A percentile compares a stretch with the other conserved stretches of the same genome.
Evolutionary conservation across 208 protist species (phyloP).

Genomic region (Zelonia costaricensis): DNA sequence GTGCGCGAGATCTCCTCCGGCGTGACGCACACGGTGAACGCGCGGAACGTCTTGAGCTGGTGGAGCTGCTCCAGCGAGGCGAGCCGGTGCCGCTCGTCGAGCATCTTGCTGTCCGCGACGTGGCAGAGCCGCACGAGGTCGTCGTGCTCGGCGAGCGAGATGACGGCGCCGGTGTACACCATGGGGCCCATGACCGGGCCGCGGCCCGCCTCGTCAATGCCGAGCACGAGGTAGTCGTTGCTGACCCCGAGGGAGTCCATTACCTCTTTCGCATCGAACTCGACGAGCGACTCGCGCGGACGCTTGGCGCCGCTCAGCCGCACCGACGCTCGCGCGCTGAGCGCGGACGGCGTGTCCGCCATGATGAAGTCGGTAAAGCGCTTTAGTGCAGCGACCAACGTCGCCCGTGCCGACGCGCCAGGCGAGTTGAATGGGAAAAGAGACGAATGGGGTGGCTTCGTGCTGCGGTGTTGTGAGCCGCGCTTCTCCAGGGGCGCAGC

Average conservation of each 20-base stretch:
- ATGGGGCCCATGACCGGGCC: conserved; percentile 95
- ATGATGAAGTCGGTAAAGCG: conserved; percentile 19
- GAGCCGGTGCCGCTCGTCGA: conserved; percentile 59
- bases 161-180: conserved; percentile 92
- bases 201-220: conserved; percentile 96
- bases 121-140: conserved; percentile 64
- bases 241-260: conserved; percentile 43
- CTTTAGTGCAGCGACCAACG: too few relatives aligned
- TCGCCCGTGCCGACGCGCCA: too few relatives aligned
- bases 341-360: conserved; percentile 27
- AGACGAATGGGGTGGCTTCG: too few relatives aligned
- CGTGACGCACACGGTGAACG: conserved; percentile 65
- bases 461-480: too few relatives aligned
- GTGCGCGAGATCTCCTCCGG: conserved; percentile 72
- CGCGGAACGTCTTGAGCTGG: conserved; percentile 61
- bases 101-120: conserved; percentile 90
- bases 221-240: conserved; percentile 79
- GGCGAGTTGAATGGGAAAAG: too few relatives aligned
- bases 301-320: conserved; percentile 59
- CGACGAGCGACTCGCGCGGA: conserved; percentile 38
- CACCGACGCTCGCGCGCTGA: conserved; percentile 21
- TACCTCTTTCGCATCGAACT: conserved; percentile 68
- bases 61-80: conserved; percentile 51
- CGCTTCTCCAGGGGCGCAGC: too few relatives aligned
- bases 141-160: conserved; percentile 76